These are phyloP conservation scores for Mycotypha africana DNA, from an alignment of 371 early-diverging fungal genomes.

Conservation along the genomic window DNA sequence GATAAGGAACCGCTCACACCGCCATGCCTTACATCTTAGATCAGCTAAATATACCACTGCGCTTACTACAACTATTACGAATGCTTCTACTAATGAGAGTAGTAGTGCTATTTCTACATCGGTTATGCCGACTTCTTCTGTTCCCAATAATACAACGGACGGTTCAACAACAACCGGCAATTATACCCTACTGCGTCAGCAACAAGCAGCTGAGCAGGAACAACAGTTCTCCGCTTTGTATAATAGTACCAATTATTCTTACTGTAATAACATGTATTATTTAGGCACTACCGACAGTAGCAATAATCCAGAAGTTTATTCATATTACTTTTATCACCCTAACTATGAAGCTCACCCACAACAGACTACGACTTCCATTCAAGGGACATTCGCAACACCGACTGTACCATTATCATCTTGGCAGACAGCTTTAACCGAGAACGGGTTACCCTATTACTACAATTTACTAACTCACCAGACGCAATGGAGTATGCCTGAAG, in stretches of 20 bases:
- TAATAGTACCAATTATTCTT: neutral
- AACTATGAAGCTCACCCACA: too few relatives aligned
- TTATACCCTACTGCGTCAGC: neutral
- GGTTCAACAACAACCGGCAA: neutral
- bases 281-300: neutral
- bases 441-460: conserved; percentile 38
- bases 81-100: neutral
- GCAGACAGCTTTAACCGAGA: conserved; percentile 26
- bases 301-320: neutral
- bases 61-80: too few relatives aligned
- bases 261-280: neutral
- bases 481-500: conserved; percentile 40
- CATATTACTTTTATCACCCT: too few relatives aligned
- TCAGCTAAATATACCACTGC: too few relatives aligned
- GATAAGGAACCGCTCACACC: too few relatives aligned
- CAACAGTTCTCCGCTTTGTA: neutral
- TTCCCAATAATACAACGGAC: neutral
- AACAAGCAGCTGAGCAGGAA: neutral
- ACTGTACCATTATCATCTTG: too few relatives aligned
- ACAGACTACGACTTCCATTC: neutral
- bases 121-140: neutral
- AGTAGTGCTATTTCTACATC: neutral
- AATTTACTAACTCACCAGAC: conserved; percentile 31
- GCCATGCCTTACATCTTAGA: too few relatives aligned
- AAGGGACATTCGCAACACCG: too few relatives aligned